Evolutionary conservation across 148 eudicot species (phyloP).

Genomic region (Heliamphora exappendiculata): DNA sequence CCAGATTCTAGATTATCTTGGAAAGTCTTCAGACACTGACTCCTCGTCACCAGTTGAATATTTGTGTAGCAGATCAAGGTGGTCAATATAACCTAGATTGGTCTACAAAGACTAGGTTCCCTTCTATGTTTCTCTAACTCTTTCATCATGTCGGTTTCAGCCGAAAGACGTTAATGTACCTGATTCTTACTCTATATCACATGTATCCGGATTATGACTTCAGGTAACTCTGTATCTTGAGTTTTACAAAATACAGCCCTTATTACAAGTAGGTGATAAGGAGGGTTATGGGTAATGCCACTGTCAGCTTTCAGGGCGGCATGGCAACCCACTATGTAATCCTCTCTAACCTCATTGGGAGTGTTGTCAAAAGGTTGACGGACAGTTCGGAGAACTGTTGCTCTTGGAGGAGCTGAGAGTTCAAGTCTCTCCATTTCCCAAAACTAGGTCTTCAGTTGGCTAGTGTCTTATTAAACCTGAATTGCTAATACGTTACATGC

Average conservation of each 20-base stretch:
- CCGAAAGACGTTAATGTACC: constrained; percentile 86
- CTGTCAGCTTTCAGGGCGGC: constrained; percentile 96
- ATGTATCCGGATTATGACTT: constrained; percentile 96
- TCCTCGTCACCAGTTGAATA: constrained; percentile 77
- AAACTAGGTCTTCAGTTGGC: constrained; percentile 14
- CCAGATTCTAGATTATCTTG: constrained; percentile 79
- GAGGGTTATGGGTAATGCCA: constrained; percentile 99
- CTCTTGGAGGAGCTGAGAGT: constrained; percentile 99
- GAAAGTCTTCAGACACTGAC: constrained; percentile 69
- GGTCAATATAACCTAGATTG: constrained; percentile 13
- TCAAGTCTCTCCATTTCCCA: constrained; percentile 99
- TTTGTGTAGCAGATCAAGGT: constrained; percentile 75
- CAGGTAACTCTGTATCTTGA: constrained; percentile 61
- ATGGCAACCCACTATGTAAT: constrained; percentile 91
- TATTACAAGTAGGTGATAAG: constrained; percentile 17
- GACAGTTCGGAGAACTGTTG: constrained; percentile 88
- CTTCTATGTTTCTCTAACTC: constrained; percentile 14
- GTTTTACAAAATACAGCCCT: constrained; percentile 3
- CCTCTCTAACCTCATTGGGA: constrained; percentile 60
- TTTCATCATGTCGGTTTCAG: constrained; percentile 32
- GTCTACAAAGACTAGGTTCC: constrained; percentile 2
- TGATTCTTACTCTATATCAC: constrained; percentile 78
- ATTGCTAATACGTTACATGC: background rate
- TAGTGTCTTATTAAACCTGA: constrained; percentile 6
- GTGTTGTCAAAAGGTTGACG: constrained; percentile 99